phyloP scores from a whole-genome alignment of 202 grass and related monocot genomes.

The Schoenoplectus tabernaemontani region DNA sequence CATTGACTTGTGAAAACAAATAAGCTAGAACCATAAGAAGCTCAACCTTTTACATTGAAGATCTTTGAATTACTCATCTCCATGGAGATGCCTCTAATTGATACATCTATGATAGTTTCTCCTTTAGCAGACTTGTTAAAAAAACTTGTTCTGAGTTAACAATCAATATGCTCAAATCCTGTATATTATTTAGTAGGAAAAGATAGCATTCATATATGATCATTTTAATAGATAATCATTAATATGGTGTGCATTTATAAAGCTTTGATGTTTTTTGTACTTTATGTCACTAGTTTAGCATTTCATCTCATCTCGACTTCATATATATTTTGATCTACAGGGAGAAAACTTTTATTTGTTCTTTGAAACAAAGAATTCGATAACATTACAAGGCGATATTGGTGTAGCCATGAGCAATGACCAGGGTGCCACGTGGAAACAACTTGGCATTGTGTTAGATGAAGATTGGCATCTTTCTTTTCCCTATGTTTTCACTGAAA shows the following conservation, averaged over 20 bases:
- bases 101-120: background rate
- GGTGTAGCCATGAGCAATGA: slow-evolving; percentile 84
- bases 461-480: slow-evolving; percentile 94
- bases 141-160: background rate
- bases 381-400: slow-evolving; percentile 72
- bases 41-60: background rate
- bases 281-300: background rate
- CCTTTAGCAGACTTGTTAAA: background rate
- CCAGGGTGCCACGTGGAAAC: slow-evolving; percentile 61
- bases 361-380: slow-evolving; percentile 69
- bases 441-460: slow-evolving; percentile 68
- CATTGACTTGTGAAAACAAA: background rate
- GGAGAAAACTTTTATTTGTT: slow-evolving; percentile 71
- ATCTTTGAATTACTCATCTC: background rate
- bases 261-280: background rate
- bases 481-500: slow-evolving; percentile 60
- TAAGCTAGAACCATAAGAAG: background rate
- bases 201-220: background rate
- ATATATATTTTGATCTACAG: slow-evolving; percentile 28
- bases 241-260: background rate
- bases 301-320: background rate
- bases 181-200: background rate
- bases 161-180: background rate
- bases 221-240: background rate
- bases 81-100: background rate